Base-by-base conservation (phyloP, 441 rosid species). In the Populus hybrid region DNA sequence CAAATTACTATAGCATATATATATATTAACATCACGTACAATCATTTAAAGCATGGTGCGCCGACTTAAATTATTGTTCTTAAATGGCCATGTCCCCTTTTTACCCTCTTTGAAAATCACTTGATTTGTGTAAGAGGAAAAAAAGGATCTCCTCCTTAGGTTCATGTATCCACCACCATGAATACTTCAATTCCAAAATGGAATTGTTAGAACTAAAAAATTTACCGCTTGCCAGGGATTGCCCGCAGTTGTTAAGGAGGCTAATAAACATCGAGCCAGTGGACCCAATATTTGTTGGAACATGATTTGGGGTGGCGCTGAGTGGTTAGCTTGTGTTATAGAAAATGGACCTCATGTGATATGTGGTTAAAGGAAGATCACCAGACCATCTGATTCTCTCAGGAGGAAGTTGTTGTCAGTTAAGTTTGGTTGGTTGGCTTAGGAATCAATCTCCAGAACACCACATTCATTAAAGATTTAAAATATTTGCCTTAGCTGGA, bases 331-430 rank as follows among this genome's bases (percentile, higher is more conserved):
- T 69, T 26, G 81, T 69, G 80, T 35, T 35, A 5, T 23, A 74
- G 82, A 76, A 76, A 79, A 76, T 69, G 79, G 71, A 72, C 40
- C 38, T 81, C 79, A 74, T 79, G 74, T 73, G 85, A 35, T 36
- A 8, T 16, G 3, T 63, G 66, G 21, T 30, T 30, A 73, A 69
- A 81, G 76, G 82, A 57, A 59, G 82, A 68, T 84, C 81, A 86
- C 87, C 88, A 81, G 82, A 69, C 80, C 82, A 78, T 75, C 79
- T 68, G 71, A 70, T 73, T 38, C 70, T 46, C 32, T 46, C 35
- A 12, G 50, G 23, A 50, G 40, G 77, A 81, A 71, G 82, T 76
- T 80, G 84, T 82, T 36, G 80, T 76, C 82, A 57, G 82, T 79
- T 84, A 81, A 46, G 82, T 23, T 84, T 81, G 78, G 78, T 79